phyloP scores from a whole-genome alignment of 2,329 filamentous ascomycete species.

The Coniochaeta sp. region DNA sequence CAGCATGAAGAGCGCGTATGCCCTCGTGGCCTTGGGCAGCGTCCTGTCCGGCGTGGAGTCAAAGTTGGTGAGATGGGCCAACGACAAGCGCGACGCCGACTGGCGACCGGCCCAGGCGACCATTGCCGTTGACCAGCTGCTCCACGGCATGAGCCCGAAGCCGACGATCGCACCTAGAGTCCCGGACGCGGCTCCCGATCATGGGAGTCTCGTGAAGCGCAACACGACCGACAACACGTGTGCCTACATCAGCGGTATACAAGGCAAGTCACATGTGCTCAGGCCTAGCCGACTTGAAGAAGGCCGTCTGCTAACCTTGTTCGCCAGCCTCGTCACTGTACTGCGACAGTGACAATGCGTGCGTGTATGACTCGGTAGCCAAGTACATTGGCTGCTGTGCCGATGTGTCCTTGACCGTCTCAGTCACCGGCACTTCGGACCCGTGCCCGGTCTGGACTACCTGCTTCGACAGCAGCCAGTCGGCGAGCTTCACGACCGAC shows the following conservation, averaged over 20 bases:
- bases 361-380: constrained; percentile 20
- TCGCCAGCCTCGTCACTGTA: constrained; percentile 16
- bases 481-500: constrained; percentile 11
- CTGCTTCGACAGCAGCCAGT: constrained; percentile 19
- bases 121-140: constrained; percentile 12
- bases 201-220: constrained; percentile 14
- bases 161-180: constrained; percentile 8
- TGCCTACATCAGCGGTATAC: constrained; percentile 20
- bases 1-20: constrained; percentile 15
- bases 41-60: constrained; percentile 11
- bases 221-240: constrained; percentile 20
- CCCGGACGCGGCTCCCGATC: constrained; percentile 3
- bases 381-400: constrained; percentile 24
- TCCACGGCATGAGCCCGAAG: constrained; percentile 10
- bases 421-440: background rate
- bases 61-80: constrained; percentile 17
- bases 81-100: constrained; percentile 10
- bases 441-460: constrained; percentile 17
- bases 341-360: constrained; percentile 17
- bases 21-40: constrained; percentile 14
- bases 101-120: constrained; percentile 20
- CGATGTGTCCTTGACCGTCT: constrained; percentile 7
- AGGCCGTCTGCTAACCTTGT: background rate
- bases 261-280: constrained; percentile 12
- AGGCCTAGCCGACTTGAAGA: background rate